Conservation (phyloP, 371 early-diverging fungal species). For the Encephalitozoon cuniculi region DNA sequence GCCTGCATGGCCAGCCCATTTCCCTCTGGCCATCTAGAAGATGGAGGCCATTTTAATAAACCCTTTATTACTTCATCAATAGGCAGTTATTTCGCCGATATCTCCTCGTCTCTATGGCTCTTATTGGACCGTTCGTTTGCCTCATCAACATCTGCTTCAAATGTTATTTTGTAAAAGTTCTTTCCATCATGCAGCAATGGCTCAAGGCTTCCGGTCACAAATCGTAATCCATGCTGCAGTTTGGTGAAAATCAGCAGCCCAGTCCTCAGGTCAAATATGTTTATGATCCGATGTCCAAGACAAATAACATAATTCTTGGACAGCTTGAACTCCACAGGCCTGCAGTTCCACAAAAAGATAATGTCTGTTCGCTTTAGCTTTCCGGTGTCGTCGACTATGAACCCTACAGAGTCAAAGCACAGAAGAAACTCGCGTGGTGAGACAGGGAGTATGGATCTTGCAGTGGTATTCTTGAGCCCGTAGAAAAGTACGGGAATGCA, state of each 20-base stretch:
- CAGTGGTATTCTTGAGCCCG: conserved; percentile 6
- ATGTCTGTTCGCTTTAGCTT: conserved; percentile 30
- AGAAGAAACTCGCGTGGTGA: conserved; percentile 48
- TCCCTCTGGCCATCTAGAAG: background rate
- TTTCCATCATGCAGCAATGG: conserved; percentile 15
- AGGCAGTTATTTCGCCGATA: too few relatives aligned
- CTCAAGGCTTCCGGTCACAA: conserved; percentile 14
- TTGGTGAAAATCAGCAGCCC: conserved; percentile 22
- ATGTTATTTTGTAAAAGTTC: background rate
- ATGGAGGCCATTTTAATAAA: background rate
- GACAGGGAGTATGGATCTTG: conserved; percentile 47
- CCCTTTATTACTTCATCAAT: too few relatives aligned
- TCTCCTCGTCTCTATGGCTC: too few relatives aligned
- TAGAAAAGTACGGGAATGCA: conserved; percentile 33
- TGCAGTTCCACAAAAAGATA: conserved; percentile 54
- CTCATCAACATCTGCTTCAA: background rate
- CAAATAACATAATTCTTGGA: conserved; percentile 3
- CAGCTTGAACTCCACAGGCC: conserved; percentile 34
- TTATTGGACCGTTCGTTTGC: too few relatives aligned
- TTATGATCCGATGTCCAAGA: background rate
- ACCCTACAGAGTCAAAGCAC: conserved; percentile 55
- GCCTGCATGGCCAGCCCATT: background rate
- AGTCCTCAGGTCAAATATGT: conserved; percentile 29
- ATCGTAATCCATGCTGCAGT: background rate
- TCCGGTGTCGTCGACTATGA: conserved; percentile 55